Evolutionary conservation across 352 stramenopile genomes (phyloP).

Genomic region (Pythium dissimile): DNA sequence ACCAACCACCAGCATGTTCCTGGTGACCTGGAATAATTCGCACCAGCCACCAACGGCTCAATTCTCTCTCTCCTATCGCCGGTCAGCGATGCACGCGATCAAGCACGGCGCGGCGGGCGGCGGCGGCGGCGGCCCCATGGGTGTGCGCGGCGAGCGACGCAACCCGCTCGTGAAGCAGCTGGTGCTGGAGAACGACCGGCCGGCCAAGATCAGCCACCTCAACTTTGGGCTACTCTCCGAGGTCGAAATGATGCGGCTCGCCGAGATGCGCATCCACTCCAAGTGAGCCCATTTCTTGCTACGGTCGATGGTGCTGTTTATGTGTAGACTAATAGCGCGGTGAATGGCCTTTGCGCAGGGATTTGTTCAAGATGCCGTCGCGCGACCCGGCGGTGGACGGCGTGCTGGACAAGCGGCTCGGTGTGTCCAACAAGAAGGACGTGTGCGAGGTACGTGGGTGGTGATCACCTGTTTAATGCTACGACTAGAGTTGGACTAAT

Average conservation of each 20-base stretch:
- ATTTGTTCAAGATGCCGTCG: conserved; percentile 97
- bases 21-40: no score
- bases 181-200: conserved; percentile 85
- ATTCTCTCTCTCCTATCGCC: background rate
- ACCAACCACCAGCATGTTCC: conserved; percentile 3
- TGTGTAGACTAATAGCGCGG: background rate
- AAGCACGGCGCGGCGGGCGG: conserved; percentile 17
- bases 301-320: background rate
- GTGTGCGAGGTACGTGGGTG: conserved; percentile 83
- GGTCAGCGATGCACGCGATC: conserved; percentile 11
- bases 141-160: conserved; percentile 49
- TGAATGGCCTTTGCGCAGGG: conserved; percentile 39
- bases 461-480: background rate
- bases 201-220: conserved; percentile 95
- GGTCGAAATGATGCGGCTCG: conserved; percentile 94
- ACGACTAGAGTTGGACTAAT: no score
- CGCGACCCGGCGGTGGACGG: conserved; percentile 91
- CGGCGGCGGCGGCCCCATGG: conserved; percentile 14
- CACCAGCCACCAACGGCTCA: conserved; percentile 11
- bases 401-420: conserved; percentile 96
- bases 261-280: conserved; percentile 92
- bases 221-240: conserved; percentile 97
- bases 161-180: conserved; percentile 89
- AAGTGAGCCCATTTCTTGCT: no score
- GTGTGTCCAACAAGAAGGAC: conserved; percentile 97